Conservation (phyloP, 345 rosid genomes). For the Balakata baccata region DNA sequence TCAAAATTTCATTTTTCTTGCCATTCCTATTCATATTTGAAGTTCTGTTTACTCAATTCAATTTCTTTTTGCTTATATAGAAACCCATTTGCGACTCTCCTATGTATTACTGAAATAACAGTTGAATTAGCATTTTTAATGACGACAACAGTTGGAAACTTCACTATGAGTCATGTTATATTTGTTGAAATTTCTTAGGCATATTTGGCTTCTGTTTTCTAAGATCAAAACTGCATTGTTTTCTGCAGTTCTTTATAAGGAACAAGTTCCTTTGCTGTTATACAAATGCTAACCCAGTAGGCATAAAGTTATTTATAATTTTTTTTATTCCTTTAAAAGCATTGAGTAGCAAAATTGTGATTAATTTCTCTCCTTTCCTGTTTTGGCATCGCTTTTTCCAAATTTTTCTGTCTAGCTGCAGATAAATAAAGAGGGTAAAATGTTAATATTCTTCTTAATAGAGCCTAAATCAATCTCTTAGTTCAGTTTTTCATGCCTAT, state of each 20-base stretch:
- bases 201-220: neutral
- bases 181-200: too few species aligned
- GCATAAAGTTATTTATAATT: neutral
- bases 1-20: neutral
- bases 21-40: neutral
- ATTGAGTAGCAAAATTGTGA: too few species aligned
- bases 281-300: neutral
- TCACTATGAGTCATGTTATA: too few species aligned
- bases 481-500: constrained; percentile 3
- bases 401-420: neutral
- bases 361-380: neutral
- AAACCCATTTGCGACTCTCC: constrained; percentile 7
- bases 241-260: too few species aligned
- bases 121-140: too few species aligned
- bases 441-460: neutral
- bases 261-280: neutral
- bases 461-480: neutral
- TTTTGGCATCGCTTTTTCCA: neutral
- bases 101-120: neutral
- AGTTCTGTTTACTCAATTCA: too few species aligned
- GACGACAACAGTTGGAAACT: too few species aligned
- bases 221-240: neutral
- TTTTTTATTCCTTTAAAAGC: too few species aligned
- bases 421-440: neutral
- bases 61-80: neutral